Base-by-base conservation (phyloP, 2,329 filamentous ascomycete species). In the Colletotrichum trifolii region DNA sequence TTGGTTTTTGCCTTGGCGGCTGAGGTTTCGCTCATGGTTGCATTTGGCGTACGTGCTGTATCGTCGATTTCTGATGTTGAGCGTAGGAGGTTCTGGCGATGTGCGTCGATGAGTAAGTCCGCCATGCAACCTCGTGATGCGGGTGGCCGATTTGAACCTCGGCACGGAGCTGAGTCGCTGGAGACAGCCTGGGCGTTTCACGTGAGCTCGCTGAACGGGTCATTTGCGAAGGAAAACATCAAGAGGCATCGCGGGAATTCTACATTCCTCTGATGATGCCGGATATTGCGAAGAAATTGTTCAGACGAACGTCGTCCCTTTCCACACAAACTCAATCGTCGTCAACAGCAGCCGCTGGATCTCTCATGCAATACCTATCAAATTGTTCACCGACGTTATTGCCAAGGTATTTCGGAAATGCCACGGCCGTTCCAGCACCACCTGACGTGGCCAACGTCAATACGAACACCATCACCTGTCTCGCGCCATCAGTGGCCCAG, bases 391-490 rank as follows among this genome's bases (percentile, higher is more conserved):
- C 38, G 9, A 25, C 36, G n/a, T 42, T 42, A 6, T 53, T 43
- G 8, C 36, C 15, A 36, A 15, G 42, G 17, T n/a, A 53, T n/a
- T 25, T n/a, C 8, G 50, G 50, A 8, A 40, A 42, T 11, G 50
- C 36, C 2, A 53, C 38, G 4, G 49, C 15, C 1, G 15, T 53
- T 3, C 50, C 50, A 8, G 36, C n/a, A n/a, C 50, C 66, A 9
- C 68, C 69, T 10, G 69, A 55, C 9, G 70, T 66, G 7, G 68
- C 67, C 53, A 71, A 71, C 2, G 60, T 69, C 15, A 69, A 52
- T 25, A 69, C 66, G 33, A 69, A 71, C 2, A 71, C 64, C 64
- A 71, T 69, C 40, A 71, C 67, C 2, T 67, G 65, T 2, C 67
- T 71, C 8, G 68, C 68, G 12, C 69, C 69, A 35, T 71, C 46